These are phyloP conservation scores for Sporothrix pseudoabietina DNA, from an alignment of 2,329 filamentous ascomycete genomes.

Conservation along the genomic window DNA sequence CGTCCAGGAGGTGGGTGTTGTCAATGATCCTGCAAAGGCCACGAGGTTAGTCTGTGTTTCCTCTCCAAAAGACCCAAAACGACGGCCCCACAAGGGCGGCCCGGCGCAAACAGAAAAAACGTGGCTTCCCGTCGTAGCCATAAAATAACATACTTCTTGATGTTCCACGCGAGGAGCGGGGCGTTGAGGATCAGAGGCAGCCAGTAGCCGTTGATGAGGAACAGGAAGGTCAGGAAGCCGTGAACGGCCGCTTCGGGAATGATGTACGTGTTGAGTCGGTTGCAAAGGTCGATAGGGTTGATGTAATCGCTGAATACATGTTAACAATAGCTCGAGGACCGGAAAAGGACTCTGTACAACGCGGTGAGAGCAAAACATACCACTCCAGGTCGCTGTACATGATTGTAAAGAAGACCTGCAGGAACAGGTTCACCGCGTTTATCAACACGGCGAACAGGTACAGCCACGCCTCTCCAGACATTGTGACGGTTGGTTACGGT, in stretches of 20 bases:
- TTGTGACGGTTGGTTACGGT: conserved; percentile 47
- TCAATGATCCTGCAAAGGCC: conserved; percentile 74
- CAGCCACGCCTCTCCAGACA: conserved; percentile 98
- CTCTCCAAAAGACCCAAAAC: background rate
- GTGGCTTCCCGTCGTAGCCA: background rate
- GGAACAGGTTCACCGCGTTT: conserved; percentile 99
- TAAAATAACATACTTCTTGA: conserved; percentile 79
- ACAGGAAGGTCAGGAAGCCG: conserved; percentile 90
- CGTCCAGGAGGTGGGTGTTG: conserved; percentile 94
- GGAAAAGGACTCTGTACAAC: too few species aligned
- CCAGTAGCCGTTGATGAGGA: conserved; percentile 99
- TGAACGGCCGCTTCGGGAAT: conserved; percentile 97
- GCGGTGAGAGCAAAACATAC: conserved; percentile 55
- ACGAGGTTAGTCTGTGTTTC: background rate
- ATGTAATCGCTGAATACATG: conserved; percentile 84
- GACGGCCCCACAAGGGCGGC: background rate
- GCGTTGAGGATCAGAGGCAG: conserved; percentile 87
- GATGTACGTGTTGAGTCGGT: conserved; percentile 99
- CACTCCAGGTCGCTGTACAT: conserved; percentile 99
- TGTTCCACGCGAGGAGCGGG: conserved; percentile 88
- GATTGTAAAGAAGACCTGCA: conserved; percentile 99
- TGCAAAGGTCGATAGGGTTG: conserved; percentile 99
- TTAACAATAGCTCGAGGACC: conserved; percentile 37
- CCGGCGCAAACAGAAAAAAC: background rate
- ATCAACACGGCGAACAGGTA: conserved; percentile 97